Base-by-base conservation (phyloP, 805 yeast species). In the Starmerella vitae region DNA sequence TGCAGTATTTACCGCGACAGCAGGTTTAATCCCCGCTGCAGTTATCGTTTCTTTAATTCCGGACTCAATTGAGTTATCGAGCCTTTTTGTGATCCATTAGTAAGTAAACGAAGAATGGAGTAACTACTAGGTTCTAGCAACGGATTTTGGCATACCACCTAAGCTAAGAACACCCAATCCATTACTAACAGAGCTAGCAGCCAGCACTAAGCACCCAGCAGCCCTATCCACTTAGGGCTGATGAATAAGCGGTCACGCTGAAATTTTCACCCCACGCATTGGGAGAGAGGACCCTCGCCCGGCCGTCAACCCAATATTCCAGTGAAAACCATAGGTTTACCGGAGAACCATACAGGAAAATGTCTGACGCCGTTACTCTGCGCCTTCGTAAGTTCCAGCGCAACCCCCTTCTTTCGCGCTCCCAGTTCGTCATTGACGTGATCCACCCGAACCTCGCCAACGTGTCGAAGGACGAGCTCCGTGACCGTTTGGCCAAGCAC, bases 401-500 rank as follows among this genome's bases (percentile, higher is more conserved):
- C 72, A 91, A 91, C 93, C 95, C 97, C 67, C 81, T 91, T 68
- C 81, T 91, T 71, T 86, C 84, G 67, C 88, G 99, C 79, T 86
- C 94, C 74, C 99, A 91, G 75, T 91, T 91, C 69, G 98, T 91
- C 74, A 77, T 91, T 66, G 99, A 91, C 74, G 95, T 91, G 61
- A 76, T 86, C 68, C 99, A 91, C 78, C 98, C 98, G 75, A 84
- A 83, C 86, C 80, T 84, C 71, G 86, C 98, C 62, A 91, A 88
- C 74, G 95, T 91, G 65, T 78, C 98, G 66, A 91, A 91, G 83
- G 96, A 85, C 68, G 98, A 91, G 72, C 78, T 91, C 70, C 84
- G 97, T 68, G 97, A 81, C 69, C 80, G 74, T 68, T 74, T 83
- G 61, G 82, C 93, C 64, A 75, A 76, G 59, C 70, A 74, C 61